Evolutionary conservation across 345 rosid species (phyloP).

Genomic region (Dipteronia sinensis): DNA sequence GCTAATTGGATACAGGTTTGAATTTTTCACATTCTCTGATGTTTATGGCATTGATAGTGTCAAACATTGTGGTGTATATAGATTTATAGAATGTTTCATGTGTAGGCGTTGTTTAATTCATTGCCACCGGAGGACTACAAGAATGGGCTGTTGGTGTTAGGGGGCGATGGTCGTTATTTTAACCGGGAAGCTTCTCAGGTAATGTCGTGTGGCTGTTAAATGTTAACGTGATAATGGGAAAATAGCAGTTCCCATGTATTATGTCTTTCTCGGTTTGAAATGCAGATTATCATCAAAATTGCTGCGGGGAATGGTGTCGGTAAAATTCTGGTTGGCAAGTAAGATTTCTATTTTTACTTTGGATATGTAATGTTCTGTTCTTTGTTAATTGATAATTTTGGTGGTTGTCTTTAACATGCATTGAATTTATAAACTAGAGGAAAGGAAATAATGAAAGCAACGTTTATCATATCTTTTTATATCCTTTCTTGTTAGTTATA

Average conservation of each 20-base stretch:
- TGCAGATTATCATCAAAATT: constrained; percentile 86
- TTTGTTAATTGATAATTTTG: background rate
- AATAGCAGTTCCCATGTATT: constrained; percentile 7
- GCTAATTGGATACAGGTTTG: constrained; percentile 97
- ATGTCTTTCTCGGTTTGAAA: constrained; percentile 23
- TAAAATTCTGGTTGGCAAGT: constrained; percentile 82
- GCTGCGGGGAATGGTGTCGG: constrained; percentile 96
- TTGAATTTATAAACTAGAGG: background rate
- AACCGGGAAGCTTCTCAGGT: constrained; percentile 92
- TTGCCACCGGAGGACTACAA: constrained; percentile 80
- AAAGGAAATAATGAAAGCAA: background rate
- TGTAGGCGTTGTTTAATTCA: constrained; percentile 84
- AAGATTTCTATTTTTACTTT: constrained; percentile 25
- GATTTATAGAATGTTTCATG: constrained; percentile 14
- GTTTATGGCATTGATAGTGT: constrained; percentile 3
- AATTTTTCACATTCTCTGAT: constrained; percentile 7
- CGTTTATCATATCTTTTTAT: background rate
- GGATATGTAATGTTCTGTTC: background rate
- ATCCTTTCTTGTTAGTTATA: background rate
- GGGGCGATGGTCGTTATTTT: constrained; percentile 96
- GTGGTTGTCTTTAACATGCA: background rate
- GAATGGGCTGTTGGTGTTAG: constrained; percentile 72
- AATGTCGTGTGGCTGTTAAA: background rate
- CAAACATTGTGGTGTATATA: background rate
- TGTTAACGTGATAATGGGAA: background rate